phyloP scores from a whole-genome alignment of 176 grass and related monocot species.

The Oryza coarctata region DNA sequence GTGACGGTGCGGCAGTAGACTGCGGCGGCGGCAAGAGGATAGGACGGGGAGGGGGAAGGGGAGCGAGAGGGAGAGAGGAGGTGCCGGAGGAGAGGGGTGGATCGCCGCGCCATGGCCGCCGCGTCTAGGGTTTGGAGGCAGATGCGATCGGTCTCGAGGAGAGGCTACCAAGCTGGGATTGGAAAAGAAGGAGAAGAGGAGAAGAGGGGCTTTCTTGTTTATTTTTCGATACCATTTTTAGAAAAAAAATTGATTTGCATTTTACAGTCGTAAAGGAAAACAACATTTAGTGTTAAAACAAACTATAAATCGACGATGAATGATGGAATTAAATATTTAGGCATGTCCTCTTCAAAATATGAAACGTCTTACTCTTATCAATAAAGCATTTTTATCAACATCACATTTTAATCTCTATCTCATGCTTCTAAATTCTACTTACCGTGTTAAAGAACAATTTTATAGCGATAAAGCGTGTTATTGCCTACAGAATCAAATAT shows the following conservation, averaged over 20 bases:
- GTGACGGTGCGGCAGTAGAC: slow-evolving; percentile 63
- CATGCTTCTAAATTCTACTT: no score
- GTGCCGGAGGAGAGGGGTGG: slow-evolving; percentile 58
- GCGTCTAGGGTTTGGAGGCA: slow-evolving; percentile 54
- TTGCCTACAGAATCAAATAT: no score
- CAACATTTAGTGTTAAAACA: background rate
- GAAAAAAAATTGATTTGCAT: background rate
- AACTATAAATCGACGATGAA: no score
- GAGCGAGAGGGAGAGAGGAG: slow-evolving; percentile 33
- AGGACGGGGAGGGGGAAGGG: slow-evolving; percentile 1
- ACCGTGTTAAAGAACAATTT: no score
- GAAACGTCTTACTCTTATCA: no score
- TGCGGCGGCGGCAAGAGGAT: slow-evolving; percentile 15
- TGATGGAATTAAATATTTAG: no score
- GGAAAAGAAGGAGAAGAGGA: background rate
- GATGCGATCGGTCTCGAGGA: slow-evolving; percentile 24
- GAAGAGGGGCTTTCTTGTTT: background rate
- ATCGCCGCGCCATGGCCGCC: slow-evolving; percentile 70
- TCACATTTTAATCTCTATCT: no score
- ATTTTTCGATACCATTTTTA: background rate
- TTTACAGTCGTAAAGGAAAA: background rate
- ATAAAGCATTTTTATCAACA: no score
- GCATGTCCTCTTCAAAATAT: no score
- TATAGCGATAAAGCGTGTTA: no score
- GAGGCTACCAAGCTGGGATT: background rate